Evolutionary conservation across 345 rosid genomes (phyloP).

Genomic region (Mallotus nudiflorus): DNA sequence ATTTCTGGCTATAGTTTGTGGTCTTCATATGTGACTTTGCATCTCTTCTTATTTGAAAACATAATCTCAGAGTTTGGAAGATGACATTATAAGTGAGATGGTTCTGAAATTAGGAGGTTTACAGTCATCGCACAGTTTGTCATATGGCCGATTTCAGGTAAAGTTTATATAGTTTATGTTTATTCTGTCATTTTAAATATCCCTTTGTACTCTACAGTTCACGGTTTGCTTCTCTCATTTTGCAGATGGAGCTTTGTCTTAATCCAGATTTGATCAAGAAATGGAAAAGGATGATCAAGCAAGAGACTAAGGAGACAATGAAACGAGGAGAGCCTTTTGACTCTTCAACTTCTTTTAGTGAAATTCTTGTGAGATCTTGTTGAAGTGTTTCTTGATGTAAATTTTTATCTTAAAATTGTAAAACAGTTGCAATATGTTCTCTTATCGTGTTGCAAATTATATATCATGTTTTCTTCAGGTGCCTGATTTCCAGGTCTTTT

Average conservation of each 20-base stretch:
- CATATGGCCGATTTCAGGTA: slow-evolving; percentile 96
- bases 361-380: slow-evolving; percentile 80
- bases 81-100: slow-evolving; percentile 79
- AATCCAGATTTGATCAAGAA: slow-evolving; percentile 80
- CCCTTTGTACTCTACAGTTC: slow-evolving; percentile 11
- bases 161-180: slow-evolving; percentile 7
- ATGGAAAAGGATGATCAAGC: slow-evolving; percentile 83
- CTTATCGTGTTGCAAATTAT: background rate
- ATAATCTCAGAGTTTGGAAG: slow-evolving; percentile 84
- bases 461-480: slow-evolving; percentile 44
- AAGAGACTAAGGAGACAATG: slow-evolving; percentile 66
- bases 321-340: slow-evolving; percentile 59
- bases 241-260: slow-evolving; percentile 91
- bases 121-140: slow-evolving; percentile 86
- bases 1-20: background rate
- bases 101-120: slow-evolving; percentile 81
- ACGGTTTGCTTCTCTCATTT: slow-evolving; percentile 22
- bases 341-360: slow-evolving; percentile 54
- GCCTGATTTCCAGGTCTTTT: slow-evolving; percentile 68
- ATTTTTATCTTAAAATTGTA: slow-evolving; percentile 7
- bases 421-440: background rate
- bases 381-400: slow-evolving; percentile 89
- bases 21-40: background rate
- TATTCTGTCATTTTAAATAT: background rate
- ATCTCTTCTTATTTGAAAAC: background rate